A percentile compares a stretch with the other conserved stretches of the same genome.
phyloP scores from a whole-genome alignment of 768 basidiomycete genomes.

The Daedaleopsis sinensis region DNA sequence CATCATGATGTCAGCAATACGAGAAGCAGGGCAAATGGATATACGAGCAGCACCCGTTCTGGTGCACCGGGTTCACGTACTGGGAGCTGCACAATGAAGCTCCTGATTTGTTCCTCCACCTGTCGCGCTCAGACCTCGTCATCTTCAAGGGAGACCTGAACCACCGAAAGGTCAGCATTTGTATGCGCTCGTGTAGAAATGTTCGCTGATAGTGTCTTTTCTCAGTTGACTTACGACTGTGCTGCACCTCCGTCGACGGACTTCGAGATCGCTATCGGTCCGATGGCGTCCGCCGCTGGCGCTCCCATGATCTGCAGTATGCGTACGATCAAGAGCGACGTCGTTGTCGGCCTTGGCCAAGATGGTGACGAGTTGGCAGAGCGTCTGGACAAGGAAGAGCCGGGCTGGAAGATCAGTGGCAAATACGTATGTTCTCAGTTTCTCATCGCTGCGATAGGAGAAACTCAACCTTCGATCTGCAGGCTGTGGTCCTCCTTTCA shows the following conservation, averaged over 20 bases:
- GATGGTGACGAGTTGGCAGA: constrained; percentile 74
- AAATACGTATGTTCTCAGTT: constrained; percentile 75
- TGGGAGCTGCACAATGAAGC: constrained; percentile 86
- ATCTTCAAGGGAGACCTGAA: constrained; percentile 95
- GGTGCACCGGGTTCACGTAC: constrained; percentile 96
- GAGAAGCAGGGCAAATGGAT: constrained; percentile 92
- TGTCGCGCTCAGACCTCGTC: constrained; percentile 88
- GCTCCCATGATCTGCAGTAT: constrained; percentile 86
- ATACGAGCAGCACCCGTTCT: constrained; percentile 93
- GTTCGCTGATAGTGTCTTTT: not conserved
- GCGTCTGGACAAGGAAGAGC: constrained; percentile 79
- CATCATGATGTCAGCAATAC: constrained; percentile 65
- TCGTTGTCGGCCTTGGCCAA: constrained; percentile 83
- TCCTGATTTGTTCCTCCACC: constrained; percentile 89
- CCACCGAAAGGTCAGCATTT: constrained; percentile 64
- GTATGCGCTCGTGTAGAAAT: not conserved
- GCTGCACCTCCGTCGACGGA: constrained; percentile 85
- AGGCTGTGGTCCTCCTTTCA: constrained; percentile 88
- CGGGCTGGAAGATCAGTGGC: constrained; percentile 96
- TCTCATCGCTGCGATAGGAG: not conserved
- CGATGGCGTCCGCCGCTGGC: constrained; percentile 87
- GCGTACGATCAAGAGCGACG: constrained; percentile 93
- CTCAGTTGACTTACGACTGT: constrained; percentile 74
- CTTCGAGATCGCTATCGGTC: constrained; percentile 89
- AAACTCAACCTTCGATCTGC: not conserved